Conservation (phyloP, 306 rosid genomes). For the Lathyrus sativus region DNA sequence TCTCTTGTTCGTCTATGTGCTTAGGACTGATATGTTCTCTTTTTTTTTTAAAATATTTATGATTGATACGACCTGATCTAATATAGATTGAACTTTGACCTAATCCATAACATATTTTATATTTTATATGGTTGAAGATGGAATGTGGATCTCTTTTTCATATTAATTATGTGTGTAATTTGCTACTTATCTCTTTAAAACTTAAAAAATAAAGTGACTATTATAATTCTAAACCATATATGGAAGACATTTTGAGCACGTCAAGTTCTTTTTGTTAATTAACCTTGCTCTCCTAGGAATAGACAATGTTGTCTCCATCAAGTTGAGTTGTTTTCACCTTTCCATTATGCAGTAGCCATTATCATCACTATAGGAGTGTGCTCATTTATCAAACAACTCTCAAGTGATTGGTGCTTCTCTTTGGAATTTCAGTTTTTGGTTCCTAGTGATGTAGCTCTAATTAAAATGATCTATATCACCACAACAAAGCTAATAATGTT, state of each 20-base stretch:
- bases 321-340: slow-evolving; percentile 51
- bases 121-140: too few species aligned
- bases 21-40: too few species aligned
- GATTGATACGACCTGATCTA: too few species aligned
- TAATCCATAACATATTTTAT: too few species aligned
- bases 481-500: slow-evolving; percentile 51
- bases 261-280: slow-evolving; percentile 46
- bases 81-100: too few species aligned
- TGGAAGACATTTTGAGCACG: slow-evolving; percentile 68
- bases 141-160: neutral
- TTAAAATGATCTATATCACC: slow-evolving; percentile 47
- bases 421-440: slow-evolving; percentile 41
- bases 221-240: slow-evolving; percentile 54
- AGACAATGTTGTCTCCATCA: slow-evolving; percentile 66
- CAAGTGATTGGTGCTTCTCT: slow-evolving; percentile 48
- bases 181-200: neutral
- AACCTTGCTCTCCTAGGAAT: slow-evolving; percentile 55
- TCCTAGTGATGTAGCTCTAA: slow-evolving; percentile 40
- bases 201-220: neutral
- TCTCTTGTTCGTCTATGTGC: too few species aligned
- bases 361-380: slow-evolving; percentile 41
- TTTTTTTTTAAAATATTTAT: too few species aligned
- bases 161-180: neutral
- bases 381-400: slow-evolving; percentile 42
- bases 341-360: slow-evolving; percentile 52